These are phyloP conservation scores for Globisporangium takayamanum DNA, from an alignment of 352 stramenopile genomes.

Conservation along the genomic window DNA sequence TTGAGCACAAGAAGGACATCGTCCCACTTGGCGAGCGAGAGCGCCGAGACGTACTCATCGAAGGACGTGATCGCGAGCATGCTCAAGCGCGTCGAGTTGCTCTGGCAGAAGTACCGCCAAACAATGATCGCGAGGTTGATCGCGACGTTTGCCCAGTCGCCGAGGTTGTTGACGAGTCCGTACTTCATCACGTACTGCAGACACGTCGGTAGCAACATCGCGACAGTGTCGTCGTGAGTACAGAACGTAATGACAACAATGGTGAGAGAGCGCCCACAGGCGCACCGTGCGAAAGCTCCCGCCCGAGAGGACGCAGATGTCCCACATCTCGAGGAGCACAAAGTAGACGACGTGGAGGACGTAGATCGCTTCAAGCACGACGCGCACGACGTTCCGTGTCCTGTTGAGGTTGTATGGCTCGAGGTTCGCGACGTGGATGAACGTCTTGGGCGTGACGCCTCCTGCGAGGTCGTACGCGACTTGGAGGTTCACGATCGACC, in stretches of 20 bases:
- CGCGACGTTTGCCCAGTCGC: conserved; percentile 55
- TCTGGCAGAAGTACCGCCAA: conserved; percentile 38
- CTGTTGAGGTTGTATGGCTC: conserved; percentile 57
- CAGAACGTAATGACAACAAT: neutral
- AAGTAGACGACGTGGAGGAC: conserved; percentile 39
- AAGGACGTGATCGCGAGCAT: conserved; percentile 17
- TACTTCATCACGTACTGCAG: conserved; percentile 57
- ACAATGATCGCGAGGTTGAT: no score
- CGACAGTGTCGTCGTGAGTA: conserved; percentile 1
- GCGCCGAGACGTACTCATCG: conserved; percentile 38
- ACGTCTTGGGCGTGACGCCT: conserved; percentile 28
- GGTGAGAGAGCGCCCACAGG: neutral
- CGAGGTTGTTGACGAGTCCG: conserved; percentile 55
- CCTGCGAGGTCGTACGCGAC: conserved; percentile 52
- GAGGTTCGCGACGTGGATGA: conserved; percentile 46
- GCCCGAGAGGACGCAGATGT: conserved; percentile 41
- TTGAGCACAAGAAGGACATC: conserved; percentile 49
- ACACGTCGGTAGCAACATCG: neutral
- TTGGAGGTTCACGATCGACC: conserved; percentile 39
- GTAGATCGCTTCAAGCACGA: conserved; percentile 40
- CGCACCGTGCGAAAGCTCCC: conserved; percentile 24
- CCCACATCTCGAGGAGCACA: conserved; percentile 33
- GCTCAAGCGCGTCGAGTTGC: conserved; percentile 10
- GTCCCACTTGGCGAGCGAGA: conserved; percentile 36
- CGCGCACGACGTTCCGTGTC: conserved; percentile 32